Conservation (phyloP, 2,329 filamentous ascomycete genomes). For the Eutypa lata region DNA sequence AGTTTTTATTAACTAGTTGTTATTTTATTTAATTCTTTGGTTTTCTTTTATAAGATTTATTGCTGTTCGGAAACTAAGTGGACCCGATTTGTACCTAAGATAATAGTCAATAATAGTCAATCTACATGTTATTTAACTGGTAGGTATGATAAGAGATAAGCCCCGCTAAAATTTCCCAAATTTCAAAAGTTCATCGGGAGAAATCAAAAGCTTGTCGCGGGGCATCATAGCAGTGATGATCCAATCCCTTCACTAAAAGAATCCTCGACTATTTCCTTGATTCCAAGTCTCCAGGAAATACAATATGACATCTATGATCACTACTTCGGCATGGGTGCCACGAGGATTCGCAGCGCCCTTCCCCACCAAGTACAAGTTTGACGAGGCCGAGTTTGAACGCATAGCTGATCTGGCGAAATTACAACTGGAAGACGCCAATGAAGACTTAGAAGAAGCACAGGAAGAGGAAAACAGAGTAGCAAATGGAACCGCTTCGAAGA, state of each 20-base stretch:
- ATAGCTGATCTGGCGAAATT: conserved; percentile 73
- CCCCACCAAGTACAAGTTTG: conserved; percentile 70
- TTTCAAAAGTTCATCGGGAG: conserved; percentile 7
- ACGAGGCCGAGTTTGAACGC: conserved; percentile 72
- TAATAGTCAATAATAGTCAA: no score
- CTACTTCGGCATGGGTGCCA: conserved; percentile 72
- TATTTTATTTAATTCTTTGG: no score
- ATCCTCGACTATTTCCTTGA: not conserved
- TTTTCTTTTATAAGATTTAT: no score
- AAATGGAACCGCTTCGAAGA: conserved; percentile 7
- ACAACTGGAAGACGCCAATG: conserved; percentile 87
- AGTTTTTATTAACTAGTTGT: no score
- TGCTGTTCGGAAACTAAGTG: no score
- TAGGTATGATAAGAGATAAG: conserved; percentile 13
- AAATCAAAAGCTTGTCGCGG: not conserved
- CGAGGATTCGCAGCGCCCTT: conserved; percentile 74
- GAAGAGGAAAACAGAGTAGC: conserved; percentile 33
- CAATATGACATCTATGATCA: conserved; percentile 68
- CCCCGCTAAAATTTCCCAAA: conserved; percentile 15
- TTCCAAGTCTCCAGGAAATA: not conserved
- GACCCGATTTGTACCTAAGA: no score
- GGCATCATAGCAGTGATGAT: conserved; percentile 10
- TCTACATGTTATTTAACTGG: no score
- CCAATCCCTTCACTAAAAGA: conserved; percentile 9
- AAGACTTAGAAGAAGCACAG: conserved; percentile 74